A percentile compares a stretch with the other conserved stretches of the same genome.
These are phyloP conservation scores for Salix viminalis DNA, from an alignment of 345 rosid species.

Conservation along the genomic window DNA sequence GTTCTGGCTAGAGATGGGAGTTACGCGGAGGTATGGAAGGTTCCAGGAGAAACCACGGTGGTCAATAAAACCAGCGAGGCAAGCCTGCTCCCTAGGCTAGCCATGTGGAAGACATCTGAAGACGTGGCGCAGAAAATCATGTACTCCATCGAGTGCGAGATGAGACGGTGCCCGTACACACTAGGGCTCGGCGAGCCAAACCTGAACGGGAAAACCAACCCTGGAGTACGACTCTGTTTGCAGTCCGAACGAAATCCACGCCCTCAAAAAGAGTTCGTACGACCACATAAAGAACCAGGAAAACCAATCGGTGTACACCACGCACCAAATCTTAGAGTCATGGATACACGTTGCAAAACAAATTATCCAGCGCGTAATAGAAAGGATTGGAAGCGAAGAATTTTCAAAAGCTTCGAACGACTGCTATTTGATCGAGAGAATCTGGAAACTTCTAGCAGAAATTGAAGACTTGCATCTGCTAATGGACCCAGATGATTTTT, in stretches of 20 bases:
- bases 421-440: constrained; percentile 54
- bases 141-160: constrained; percentile 68
- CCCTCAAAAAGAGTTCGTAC: constrained; percentile 47
- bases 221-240: constrained; percentile 80
- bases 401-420: constrained; percentile 53
- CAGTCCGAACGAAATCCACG: constrained; percentile 54
- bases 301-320: constrained; percentile 56
- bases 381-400: constrained; percentile 37
- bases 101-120: constrained; percentile 72
- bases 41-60: constrained; percentile 40
- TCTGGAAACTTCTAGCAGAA: constrained; percentile 72
- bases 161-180: constrained; percentile 71
- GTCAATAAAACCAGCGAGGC: constrained; percentile 54
- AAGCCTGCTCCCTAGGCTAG: constrained; percentile 74
- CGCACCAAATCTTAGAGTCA: constrained; percentile 77
- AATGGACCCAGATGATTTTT: constrained; percentile 86
- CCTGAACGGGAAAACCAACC: constrained; percentile 67
- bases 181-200: constrained; percentile 85
- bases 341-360: constrained; percentile 57
- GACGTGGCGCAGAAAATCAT: constrained; percentile 57
- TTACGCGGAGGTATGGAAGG: constrained; percentile 63
- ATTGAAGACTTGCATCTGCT: constrained; percentile 68
- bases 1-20: constrained; percentile 47
- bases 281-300: constrained; percentile 62
- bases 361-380: constrained; percentile 43